phyloP scores from a whole-genome alignment of 495 filamentous ascomycete species.

The Staphylotrichum tortipilum region DNA sequence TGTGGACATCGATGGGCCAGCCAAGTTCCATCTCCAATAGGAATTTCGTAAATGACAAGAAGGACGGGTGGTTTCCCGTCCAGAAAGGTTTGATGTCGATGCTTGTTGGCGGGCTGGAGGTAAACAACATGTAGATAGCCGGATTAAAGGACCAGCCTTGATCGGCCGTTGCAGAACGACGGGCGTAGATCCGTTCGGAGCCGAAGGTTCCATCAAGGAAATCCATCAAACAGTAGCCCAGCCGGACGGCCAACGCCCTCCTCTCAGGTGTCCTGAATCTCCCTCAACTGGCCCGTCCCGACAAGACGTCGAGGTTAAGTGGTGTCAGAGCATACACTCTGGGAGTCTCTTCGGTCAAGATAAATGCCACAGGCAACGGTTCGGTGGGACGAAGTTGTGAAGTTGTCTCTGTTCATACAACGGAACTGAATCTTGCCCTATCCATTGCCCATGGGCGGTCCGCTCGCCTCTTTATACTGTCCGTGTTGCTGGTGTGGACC shows the following conservation, averaged over 20 bases:
- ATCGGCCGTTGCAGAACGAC: neutral
- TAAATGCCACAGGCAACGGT: too few relatives aligned
- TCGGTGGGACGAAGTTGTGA: too few relatives aligned
- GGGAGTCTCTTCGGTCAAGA: neutral
- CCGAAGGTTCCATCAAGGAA: conserved; percentile 6
- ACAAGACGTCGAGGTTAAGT: neutral
- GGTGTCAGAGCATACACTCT: neutral
- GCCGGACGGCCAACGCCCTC: conserved; percentile 3
- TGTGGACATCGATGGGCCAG: neutral
- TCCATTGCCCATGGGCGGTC: too few relatives aligned
- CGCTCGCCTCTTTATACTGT: too few relatives aligned
- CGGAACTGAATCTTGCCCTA: too few relatives aligned
- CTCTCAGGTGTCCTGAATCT: conserved; percentile 1
- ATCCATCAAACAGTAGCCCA: conserved; percentile 9
- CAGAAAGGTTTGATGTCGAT: too few relatives aligned
- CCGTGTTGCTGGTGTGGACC: too few relatives aligned
- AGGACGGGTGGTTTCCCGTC: conserved; percentile 4
- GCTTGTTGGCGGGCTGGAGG: too few relatives aligned
- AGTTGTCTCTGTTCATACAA: too few relatives aligned
- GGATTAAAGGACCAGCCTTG: too few relatives aligned
- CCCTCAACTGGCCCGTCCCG: neutral
- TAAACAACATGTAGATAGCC: too few relatives aligned
- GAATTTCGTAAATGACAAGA: conserved; percentile 4
- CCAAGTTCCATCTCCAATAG: conserved; percentile 3
- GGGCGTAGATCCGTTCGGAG: neutral